Percentiles rank a stretch among this genome's conserved stretches.
phyloP scores from a whole-genome alignment of 306 rosid species.

The Fagus crenata region DNA sequence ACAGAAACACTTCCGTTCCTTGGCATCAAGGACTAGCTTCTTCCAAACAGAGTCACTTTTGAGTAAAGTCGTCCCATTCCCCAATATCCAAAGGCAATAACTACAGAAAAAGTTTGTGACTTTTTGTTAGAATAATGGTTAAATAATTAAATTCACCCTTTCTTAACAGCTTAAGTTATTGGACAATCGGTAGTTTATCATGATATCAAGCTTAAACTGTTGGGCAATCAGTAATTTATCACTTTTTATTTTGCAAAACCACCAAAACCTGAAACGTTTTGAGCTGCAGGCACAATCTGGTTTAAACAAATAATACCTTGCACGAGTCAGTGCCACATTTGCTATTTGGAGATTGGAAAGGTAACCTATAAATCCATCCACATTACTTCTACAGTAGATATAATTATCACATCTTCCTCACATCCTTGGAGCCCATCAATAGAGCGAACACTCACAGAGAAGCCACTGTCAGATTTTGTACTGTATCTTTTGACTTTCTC shows the following conservation, averaged over 20 bases:
- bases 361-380: slow-evolving; percentile 48
- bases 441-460: slow-evolving; percentile 51
- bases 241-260: background rate
- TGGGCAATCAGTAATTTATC: too few relatives aligned
- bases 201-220: too few relatives aligned
- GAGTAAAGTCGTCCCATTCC: slow-evolving; percentile 47
- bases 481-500: slow-evolving; percentile 34
- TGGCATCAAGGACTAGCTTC: slow-evolving; percentile 42
- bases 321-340: slow-evolving; percentile 63
- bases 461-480: slow-evolving; percentile 13
- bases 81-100: slow-evolving; percentile 54
- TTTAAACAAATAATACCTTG: slow-evolving; percentile 40
- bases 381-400: slow-evolving; percentile 46
- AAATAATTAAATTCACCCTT: too few relatives aligned
- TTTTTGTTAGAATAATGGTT: too few relatives aligned
- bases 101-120: slow-evolving; percentile 17
- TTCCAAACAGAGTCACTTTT: slow-evolving; percentile 40
- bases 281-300: background rate
- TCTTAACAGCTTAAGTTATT: too few relatives aligned
- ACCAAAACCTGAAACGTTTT: background rate
- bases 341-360: slow-evolving; percentile 50
- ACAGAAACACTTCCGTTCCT: slow-evolving; percentile 39
- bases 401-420: slow-evolving; percentile 58
- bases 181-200: too few relatives aligned
- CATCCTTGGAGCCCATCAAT: slow-evolving; percentile 77